Evolutionary conservation across 2,329 filamentous ascomycete genomes (phyloP), one percentile per base, ranked within the genome.

Genomic region (Pseudogymnoascus verrucosus): DNA sequence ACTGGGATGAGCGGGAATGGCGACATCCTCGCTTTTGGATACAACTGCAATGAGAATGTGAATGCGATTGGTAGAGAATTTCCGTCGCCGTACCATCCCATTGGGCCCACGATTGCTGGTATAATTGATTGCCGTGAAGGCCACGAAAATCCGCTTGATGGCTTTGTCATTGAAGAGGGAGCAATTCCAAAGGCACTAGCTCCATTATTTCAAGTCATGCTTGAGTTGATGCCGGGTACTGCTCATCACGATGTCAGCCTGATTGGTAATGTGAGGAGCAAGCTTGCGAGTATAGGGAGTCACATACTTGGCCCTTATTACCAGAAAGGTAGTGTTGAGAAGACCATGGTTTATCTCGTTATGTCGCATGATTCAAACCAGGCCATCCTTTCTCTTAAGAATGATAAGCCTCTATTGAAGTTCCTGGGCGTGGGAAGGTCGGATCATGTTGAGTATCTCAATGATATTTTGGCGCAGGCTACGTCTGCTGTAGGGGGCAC

Each of bases 1-100:
- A 78, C 79, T 64, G 80, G 81, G 63, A 87, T 87, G 80, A 85
- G 83, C 68, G 86, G 86, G 2, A 89, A 89, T 68, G 86, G 86
- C 2, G 86, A 89, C 67, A 84, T 88, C 68, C 71, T 89, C 14
- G 82, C 80, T 2, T 89, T 88, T 71, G 85, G 82, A 2, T 88
- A 87, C 70, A 86, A 88, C 70, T 84, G 80, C 1, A 77, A 87
- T 44, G 73, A 80, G 4, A 74, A 79, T 12, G 81, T 82, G 44
- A 87, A 88, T 68, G 78, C 78, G 14, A 79, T 88, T 60, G 86
- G 84, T 5, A 76, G 74, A 11, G 72, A 78, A 1, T 73, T 75
- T n/a, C 80, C 82, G 2, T 77, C 78, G 7, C 75, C 78, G 0
- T 79, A 81, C 54, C 77, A 79, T 42, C 84, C 84, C 0, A 76